Conservation (phyloP, 2,329 filamentous ascomycete genomes). For the Cercospora berteroae region DNA sequence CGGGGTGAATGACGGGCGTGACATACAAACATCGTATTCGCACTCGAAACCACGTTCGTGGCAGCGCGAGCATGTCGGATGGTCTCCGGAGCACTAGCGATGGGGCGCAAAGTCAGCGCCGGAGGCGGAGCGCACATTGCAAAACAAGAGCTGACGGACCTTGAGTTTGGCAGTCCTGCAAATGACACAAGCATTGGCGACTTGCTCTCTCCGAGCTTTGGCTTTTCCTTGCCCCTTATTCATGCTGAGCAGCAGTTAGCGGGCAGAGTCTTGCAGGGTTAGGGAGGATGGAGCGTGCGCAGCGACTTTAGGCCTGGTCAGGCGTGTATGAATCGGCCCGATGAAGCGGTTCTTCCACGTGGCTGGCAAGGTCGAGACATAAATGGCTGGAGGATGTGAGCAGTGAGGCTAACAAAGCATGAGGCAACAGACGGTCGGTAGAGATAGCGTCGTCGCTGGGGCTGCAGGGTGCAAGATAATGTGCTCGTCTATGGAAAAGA, state of each 20-base stretch:
- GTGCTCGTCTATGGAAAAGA: not conserved
- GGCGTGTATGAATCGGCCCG: not conserved
- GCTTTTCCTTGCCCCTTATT: not conserved
- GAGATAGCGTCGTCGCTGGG: not conserved
- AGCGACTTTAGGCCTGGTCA: not conserved
- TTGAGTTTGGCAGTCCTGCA: slow-evolving; percentile 16
- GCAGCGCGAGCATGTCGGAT: slow-evolving; percentile 20
- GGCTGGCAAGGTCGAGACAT: not conserved
- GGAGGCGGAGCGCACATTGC: not conserved
- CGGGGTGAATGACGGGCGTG: not conserved
- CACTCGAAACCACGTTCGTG: slow-evolving; percentile 6
- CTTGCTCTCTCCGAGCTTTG: slow-evolving; percentile 7
- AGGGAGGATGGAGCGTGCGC: not conserved
- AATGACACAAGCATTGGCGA: slow-evolving; percentile 14
- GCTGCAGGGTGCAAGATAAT: not conserved
- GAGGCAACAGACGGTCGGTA: not conserved
- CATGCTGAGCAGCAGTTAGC: not conserved
- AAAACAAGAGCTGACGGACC: not conserved
- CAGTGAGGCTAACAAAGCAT: not conserved
- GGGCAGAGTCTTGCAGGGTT: not conserved
- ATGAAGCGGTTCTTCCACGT: not conserved
- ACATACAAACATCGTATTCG: slow-evolving; percentile 22
- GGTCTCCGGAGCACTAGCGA: slow-evolving; percentile 16
- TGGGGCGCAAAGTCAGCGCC: not conserved
- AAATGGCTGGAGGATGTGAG: not conserved